Evolutionary conservation across 1,284 basidiomycete species (phyloP).

Genomic region (Ustilago sp.): DNA sequence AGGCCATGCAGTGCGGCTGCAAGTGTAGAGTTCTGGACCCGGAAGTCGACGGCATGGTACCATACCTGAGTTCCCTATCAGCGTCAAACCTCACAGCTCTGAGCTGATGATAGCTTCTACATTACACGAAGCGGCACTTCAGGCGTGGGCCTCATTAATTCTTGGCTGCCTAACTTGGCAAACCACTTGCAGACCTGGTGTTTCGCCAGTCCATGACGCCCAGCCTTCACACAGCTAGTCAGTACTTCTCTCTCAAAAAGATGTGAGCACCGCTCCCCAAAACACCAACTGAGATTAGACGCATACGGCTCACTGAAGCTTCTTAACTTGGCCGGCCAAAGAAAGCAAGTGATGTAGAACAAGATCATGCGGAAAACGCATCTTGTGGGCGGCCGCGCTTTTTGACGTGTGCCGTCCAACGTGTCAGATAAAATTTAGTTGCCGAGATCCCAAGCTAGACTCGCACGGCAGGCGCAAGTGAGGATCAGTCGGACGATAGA

Average conservation of each 20-base stretch:
- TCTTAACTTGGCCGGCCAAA: neutral
- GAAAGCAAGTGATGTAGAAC: neutral
- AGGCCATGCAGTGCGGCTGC: neutral
- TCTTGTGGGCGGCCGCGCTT: slow-evolving; percentile 16
- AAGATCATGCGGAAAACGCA: slow-evolving; percentile 6
- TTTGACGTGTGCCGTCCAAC: slow-evolving; percentile 43
- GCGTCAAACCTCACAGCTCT: neutral
- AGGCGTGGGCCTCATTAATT: neutral
- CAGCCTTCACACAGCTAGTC: no score
- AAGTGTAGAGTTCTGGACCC: slow-evolving; percentile 14
- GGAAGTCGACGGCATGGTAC: neutral
- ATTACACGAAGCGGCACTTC: no score
- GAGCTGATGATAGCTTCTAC: slow-evolving; percentile 1
- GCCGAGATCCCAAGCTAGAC: neutral
- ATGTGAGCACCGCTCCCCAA: no score
- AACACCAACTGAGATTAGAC: no score
- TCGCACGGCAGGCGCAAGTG: no score
- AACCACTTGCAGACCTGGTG: no score
- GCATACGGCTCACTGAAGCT: no score
- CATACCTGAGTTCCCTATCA: neutral
- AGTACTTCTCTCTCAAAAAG: no score
- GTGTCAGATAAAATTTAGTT: slow-evolving; percentile 25
- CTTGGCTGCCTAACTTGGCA: neutral
- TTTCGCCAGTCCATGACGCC: no score
- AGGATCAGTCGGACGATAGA: no score